phyloP scores from a whole-genome alignment of 2,329 filamentous ascomycete species.

The Rhinocladiella mackenziei region DNA sequence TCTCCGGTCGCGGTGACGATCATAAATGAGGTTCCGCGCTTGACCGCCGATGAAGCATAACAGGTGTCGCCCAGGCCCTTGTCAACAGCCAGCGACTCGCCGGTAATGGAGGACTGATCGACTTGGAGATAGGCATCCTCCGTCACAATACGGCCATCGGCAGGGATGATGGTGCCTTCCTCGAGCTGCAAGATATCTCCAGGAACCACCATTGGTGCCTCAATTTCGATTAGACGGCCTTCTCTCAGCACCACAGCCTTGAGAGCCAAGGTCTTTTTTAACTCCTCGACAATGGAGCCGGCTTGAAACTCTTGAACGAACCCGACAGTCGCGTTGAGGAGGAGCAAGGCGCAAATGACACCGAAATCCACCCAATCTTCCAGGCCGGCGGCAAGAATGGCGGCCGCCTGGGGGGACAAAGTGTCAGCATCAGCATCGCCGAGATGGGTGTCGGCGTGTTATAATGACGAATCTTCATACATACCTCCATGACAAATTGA shows the following conservation, averaged over 20 bases:
- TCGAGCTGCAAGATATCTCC: constrained; percentile 87
- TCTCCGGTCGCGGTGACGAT: constrained; percentile 81
- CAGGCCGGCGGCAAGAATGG: constrained; percentile 76
- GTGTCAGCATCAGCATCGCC: constrained; percentile 21
- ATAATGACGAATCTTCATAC: constrained; percentile 34
- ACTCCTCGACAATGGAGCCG: constrained; percentile 81
- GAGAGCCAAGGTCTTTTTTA: constrained; percentile 85
- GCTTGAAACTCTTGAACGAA: constrained; percentile 89
- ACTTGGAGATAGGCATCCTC: constrained; percentile 82
- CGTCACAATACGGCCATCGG: constrained; percentile 80
- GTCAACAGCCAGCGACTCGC: constrained; percentile 86
- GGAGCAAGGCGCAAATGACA: constrained; percentile 77
- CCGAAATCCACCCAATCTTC: constrained; percentile 90
- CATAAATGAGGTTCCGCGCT: constrained; percentile 82
- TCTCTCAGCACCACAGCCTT: constrained; percentile 86
- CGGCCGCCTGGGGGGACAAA: constrained; percentile 56
- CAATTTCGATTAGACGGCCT: constrained; percentile 70
- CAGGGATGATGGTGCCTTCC: constrained; percentile 86
- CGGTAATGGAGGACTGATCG: constrained; percentile 87
- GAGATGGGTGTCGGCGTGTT: constrained; percentile 5
- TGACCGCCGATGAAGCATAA: constrained; percentile 82
- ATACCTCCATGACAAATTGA: constrained; percentile 88
- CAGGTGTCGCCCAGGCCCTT: constrained; percentile 78
- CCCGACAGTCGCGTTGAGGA: constrained; percentile 81
- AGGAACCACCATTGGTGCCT: constrained; percentile 78